These are phyloP conservation scores for Komagataella pseudopastoris DNA, from an alignment of 805 yeast species.

Conservation along the genomic window DNA sequence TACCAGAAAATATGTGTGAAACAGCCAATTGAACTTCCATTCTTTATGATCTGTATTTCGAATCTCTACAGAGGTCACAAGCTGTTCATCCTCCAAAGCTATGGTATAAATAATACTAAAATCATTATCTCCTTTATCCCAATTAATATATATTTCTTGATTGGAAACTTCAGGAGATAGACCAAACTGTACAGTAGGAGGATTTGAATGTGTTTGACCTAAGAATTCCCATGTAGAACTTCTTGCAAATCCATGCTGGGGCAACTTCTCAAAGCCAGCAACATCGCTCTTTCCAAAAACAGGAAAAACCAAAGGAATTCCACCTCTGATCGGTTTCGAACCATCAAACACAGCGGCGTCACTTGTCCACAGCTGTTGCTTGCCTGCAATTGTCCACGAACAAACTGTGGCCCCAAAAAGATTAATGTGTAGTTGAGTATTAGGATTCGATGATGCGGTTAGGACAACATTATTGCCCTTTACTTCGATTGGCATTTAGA, in stretches of 20 bases:
- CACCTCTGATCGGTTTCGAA: conserved; percentile 90
- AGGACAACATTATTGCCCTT: conserved; percentile 48
- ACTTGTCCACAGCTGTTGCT: conserved; percentile 77
- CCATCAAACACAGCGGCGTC: conserved; percentile 81
- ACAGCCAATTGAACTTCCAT: conserved; percentile 86
- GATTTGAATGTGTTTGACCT: conserved; percentile 62
- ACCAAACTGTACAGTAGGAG: conserved; percentile 82
- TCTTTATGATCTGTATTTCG: conserved; percentile 50
- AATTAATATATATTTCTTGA: conserved; percentile 38
- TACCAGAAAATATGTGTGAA: conserved; percentile 78
- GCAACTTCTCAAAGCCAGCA: conserved; percentile 52
- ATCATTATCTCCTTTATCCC: conserved; percentile 46
- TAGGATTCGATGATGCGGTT: conserved; percentile 35
- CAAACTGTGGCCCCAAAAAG: conserved; percentile 81
- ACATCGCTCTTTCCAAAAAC: conserved; percentile 64
- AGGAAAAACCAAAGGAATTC: conserved; percentile 94
- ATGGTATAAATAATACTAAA: conserved; percentile 69
- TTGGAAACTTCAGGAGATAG: conserved; percentile 76
- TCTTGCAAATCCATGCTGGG: conserved; percentile 96
- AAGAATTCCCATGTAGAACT: conserved; percentile 85
- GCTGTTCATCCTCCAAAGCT: conserved; percentile 38
- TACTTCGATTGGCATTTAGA: conserved; percentile 53
- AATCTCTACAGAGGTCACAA: conserved; percentile 64
- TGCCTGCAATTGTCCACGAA: conserved; percentile 64
- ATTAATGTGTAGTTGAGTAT: conserved; percentile 53